Percentiles rank a stretch among this genome's conserved stretches.
phyloP scores from a whole-genome alignment of 352 stramenopile species.

The Plasmopara viticola region DNA sequence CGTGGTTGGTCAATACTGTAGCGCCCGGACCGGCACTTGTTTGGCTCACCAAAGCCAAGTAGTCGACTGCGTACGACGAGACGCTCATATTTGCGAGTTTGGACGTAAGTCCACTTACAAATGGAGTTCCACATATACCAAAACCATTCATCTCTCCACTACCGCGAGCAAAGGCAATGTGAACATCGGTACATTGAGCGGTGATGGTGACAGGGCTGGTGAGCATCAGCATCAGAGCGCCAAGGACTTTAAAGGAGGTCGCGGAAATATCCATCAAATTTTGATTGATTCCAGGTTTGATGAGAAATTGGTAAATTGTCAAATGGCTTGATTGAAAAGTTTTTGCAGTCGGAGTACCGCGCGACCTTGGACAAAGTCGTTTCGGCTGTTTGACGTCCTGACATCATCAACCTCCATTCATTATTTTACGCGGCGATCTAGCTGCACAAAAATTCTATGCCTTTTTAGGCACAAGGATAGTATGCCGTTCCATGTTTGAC shows the following conservation, averaged over 20 bases:
- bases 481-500: no score
- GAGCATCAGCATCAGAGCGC: neutral
- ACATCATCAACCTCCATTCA: no score
- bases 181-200: constrained; percentile 13
- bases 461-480: no score
- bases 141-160: constrained; percentile 7
- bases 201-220: neutral
- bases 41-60: constrained; percentile 16
- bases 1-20: constrained; percentile 31
- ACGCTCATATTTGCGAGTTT: constrained; percentile 23
- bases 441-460: no score
- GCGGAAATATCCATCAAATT: no score
- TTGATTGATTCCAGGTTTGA: no score
- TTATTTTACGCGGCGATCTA: no score
- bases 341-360: no score
- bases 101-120: constrained; percentile 21
- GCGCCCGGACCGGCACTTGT: constrained; percentile 19
- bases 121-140: constrained; percentile 20
- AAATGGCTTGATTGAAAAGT: no score
- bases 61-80: constrained; percentile 26
- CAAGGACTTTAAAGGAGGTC: neutral
- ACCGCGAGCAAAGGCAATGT: constrained; percentile 7
- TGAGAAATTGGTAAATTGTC: no score
- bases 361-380: no score
- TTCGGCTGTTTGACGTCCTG: no score